Percentiles rank a stretch among this genome's conserved stretches.
Evolutionary conservation across 768 basidiomycete genomes (phyloP).

Genomic region (Tylopilus rubrobrunneus): DNA sequence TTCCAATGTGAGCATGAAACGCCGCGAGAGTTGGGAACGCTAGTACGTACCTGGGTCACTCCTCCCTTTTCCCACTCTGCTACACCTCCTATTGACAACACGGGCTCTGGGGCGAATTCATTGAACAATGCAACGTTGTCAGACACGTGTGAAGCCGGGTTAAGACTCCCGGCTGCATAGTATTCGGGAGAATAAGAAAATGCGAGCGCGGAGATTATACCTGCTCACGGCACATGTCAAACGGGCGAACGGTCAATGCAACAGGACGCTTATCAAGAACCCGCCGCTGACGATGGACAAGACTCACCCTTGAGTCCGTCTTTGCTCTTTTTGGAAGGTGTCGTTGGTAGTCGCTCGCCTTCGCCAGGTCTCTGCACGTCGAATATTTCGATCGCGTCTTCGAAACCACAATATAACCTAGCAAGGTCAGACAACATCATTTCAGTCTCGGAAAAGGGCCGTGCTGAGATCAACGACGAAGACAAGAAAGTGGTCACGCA

Average conservation of each 20-base stretch:
- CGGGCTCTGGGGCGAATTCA: slow-evolving; percentile 52
- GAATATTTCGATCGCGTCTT: slow-evolving; percentile 83
- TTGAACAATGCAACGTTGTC: slow-evolving; percentile 66
- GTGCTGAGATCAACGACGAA: neutral
- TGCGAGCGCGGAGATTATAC: slow-evolving; percentile 81
- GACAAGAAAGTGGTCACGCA: slow-evolving; percentile 23
- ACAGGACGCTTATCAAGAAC: too few species aligned
- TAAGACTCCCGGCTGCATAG: slow-evolving; percentile 79
- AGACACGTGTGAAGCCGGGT: slow-evolving; percentile 38
- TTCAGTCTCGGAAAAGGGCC: neutral
- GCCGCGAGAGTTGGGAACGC: too few species aligned
- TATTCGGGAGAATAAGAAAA: slow-evolving; percentile 65
- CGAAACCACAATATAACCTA: slow-evolving; percentile 81
- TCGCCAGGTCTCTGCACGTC: slow-evolving; percentile 72
- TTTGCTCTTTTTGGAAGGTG: slow-evolving; percentile 70
- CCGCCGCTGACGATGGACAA: neutral
- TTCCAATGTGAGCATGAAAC: too few species aligned
- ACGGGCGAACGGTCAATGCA: too few species aligned
- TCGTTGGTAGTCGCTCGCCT: slow-evolving; percentile 66
- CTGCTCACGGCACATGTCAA: slow-evolving; percentile 36
- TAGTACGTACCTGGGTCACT: slow-evolving; percentile 59
- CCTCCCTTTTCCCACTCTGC: slow-evolving; percentile 30
- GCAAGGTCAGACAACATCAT: neutral
- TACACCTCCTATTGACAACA: slow-evolving; percentile 63
- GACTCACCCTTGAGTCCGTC: slow-evolving; percentile 80